Base-by-base conservation (phyloP, 2,329 filamentous ascomycete species). In the Teratosphaeriaceae sp. region DNA sequence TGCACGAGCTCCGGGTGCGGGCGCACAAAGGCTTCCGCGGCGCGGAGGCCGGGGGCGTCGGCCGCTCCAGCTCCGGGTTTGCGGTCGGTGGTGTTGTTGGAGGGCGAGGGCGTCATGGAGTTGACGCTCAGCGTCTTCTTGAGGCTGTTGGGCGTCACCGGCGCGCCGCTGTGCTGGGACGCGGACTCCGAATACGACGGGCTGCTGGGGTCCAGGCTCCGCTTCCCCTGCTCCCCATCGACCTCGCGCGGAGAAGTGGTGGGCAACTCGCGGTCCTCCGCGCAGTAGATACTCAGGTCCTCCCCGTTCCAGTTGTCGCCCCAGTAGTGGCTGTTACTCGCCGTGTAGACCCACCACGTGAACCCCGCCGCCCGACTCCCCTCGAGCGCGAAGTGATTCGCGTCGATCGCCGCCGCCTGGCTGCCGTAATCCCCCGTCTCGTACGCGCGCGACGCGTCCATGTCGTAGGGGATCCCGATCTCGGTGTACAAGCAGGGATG, bases 281-380 rank as follows among this genome's bases (percentile, higher is more conserved):
- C 55, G 0, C 88, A 96, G 60, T 81, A 84, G 42, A 98, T 92
- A 4, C 89, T 96, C 24, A 98, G 68, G 62, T 98, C 92, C 64
- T 98, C 92, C 36, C 92, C 92, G 54, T 98, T 98, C 92, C 92
- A 98, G 52, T 88, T 80, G 57, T 98, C 92, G 42, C 92, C 92
- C 67, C 86, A 83, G 58, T 83, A 73, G 60, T 98, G 92, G 48
- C 84, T 83, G 61, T 97, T 98, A 75, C 85, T 52, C 1, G 79
- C 76, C 48, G 79, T 80, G 64, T 98, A 98, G 1, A 88, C 72
- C 92, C 92, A 98, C 35, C 96, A 65, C 0, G 88, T 86, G 58
- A 90, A 92, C 0, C 90, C 92, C 51, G 89, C 89, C 44, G 88
- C 79, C 12, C 78, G 73, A 26, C 87, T 84, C 0, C 86, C 87